These are phyloP conservation scores for Stephania japonica DNA, from an alignment of 164 flowering plant genomes.

Conservation along the genomic window DNA sequence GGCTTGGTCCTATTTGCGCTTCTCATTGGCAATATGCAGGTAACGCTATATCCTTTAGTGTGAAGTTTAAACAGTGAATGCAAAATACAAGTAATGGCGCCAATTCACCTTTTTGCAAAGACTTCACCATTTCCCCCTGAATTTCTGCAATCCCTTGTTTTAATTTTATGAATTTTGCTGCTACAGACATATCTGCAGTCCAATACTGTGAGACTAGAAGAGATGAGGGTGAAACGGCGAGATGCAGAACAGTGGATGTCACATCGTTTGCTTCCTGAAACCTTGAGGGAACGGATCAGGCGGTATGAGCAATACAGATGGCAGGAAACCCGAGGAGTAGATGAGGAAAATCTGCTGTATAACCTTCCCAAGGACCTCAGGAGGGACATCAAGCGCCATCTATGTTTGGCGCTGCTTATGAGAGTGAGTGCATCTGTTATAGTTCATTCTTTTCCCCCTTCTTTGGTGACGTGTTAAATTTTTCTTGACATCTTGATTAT, in stretches of 20 bases:
- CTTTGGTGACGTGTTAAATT: background rate
- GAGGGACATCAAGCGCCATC: constrained; percentile 61
- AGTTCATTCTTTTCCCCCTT: background rate
- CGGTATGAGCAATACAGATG: constrained; percentile 60
- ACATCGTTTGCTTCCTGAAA: constrained; percentile 55
- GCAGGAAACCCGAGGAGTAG: constrained; percentile 65
- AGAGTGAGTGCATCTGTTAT: constrained; percentile 33
- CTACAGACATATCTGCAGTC: constrained; percentile 59
- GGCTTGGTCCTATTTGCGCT: constrained; percentile 90
- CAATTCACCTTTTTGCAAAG: background rate
- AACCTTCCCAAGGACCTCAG: constrained; percentile 62
- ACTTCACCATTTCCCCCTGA: background rate
- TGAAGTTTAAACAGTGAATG: background rate
- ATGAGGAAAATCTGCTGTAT: constrained; percentile 44
- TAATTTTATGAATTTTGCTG: constrained; percentile 3
- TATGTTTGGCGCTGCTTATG: constrained; percentile 45
- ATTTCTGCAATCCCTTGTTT: background rate
- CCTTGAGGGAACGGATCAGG: constrained; percentile 45
- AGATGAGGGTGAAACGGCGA: constrained; percentile 56
- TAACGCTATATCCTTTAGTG: constrained; percentile 12
- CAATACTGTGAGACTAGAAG: constrained; percentile 52
- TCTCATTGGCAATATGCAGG: constrained; percentile 99
- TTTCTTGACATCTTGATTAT: background rate
- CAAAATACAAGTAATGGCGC: background rate
- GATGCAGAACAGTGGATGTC: constrained; percentile 79